Evolutionary conservation across 768 basidiomycete genomes (phyloP), one percentile per base, ranked within the genome.

Genomic region (Psilocybe cyanescens): DNA sequence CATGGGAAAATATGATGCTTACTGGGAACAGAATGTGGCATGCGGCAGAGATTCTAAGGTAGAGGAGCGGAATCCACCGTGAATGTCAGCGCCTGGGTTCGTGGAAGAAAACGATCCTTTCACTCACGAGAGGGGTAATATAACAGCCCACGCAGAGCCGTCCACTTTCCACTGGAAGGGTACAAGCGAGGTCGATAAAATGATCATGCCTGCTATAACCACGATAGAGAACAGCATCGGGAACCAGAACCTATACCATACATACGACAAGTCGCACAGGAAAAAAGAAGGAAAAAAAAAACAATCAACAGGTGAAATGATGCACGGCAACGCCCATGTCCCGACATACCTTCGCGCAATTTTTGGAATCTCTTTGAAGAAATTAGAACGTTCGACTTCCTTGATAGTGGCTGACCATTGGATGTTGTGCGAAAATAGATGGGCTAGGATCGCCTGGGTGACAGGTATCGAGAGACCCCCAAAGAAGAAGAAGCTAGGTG

Each of bases 361-460:
- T 67, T 89, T 88, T 0, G 94, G 94, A 29, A 95, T 88, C 74
- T 96, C 94, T 68, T 90, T 88, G 81, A 93, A 94, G 77, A 96
- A 95, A 72, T 95, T 95, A 2, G 90, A 91, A 31, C 87, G 82
- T 72, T 94, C 84, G 19, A 95, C 91, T 68, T 93, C 92, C 76
- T 96, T 95, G 74, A 83, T 75, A 29, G 83, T 85, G n/a, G 83
- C 83, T 4, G 81, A 79, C 84, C 83, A 85, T 31, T 79, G 77
- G 29, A 85, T 85, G 62, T 85, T 80, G 71, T 82, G 81, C 48
- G 82, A 84, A 66, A 84, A 83, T 60, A 84, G 74, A 61, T 91
- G 87, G 3, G 89, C 87, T 47, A 90, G 79, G 57, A 91, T 82
- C 7, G 89, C 86, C 75, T 85, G 87, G 45, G 79, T 81, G 59